phyloP scores from a whole-genome alignment of 495 filamentous ascomycete species.

The Xylaria grammica region DNA sequence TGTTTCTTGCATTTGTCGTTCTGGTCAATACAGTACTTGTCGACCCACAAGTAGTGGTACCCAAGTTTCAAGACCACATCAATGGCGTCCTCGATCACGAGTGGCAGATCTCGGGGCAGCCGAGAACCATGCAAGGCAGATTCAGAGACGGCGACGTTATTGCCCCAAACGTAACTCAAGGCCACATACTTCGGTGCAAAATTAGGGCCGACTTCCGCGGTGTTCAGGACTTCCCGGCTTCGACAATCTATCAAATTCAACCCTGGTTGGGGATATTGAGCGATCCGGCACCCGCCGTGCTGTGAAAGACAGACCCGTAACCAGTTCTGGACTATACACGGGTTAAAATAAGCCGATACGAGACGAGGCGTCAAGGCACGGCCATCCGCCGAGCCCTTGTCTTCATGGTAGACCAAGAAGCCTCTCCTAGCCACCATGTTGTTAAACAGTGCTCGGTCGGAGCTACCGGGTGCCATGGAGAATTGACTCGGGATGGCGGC shows the following conservation, averaged over 20 bases:
- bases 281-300: neutral
- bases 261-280: neutral
- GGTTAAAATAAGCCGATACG: neutral
- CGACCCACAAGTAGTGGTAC: conserved; percentile 37
- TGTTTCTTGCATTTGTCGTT: conserved; percentile 23
- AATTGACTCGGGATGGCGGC: conserved; percentile 3
- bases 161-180: conserved; percentile 33
- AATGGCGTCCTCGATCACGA: conserved; percentile 36
- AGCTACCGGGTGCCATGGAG: neutral
- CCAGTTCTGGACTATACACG: neutral
- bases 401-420: neutral
- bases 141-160: neutral
- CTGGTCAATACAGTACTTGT: conserved; percentile 36
- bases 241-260: conserved; percentile 17
- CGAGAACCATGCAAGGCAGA: neutral
- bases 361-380: neutral
- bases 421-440: conserved; percentile 4
- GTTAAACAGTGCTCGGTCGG: neutral
- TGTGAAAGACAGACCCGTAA: neutral
- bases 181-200: conserved; percentile 20
- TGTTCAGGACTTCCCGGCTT: neutral
- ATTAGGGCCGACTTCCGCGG: neutral
- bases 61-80: conserved; percentile 24
- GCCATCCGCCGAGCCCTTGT: too few species aligned
- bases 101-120: neutral